phyloP scores from a whole-genome alignment of 2,329 filamentous ascomycete genomes.

The Diplodia seriata region DNA sequence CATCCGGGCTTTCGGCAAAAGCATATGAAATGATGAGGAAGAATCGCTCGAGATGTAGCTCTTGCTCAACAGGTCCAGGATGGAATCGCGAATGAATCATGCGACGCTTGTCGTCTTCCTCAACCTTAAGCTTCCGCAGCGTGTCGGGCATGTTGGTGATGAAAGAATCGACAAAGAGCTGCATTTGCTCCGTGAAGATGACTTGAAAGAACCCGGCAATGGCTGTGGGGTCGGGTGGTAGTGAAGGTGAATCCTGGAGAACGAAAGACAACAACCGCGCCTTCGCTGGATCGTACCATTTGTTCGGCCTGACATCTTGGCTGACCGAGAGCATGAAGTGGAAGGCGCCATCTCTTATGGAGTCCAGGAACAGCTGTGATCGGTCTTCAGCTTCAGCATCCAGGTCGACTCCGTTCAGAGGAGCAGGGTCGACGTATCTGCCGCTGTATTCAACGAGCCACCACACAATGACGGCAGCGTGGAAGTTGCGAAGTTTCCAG shows the following conservation, averaged over 20 bases:
- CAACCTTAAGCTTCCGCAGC: conserved; percentile 80
- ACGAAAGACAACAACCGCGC: conserved; percentile 82
- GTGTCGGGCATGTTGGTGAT: conserved; percentile 96
- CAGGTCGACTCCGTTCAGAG: conserved; percentile 68
- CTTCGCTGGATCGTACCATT: conserved; percentile 88
- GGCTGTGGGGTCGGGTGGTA: conserved; percentile 70
- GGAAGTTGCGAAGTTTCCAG: conserved; percentile 77
- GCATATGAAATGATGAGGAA: conserved; percentile 90
- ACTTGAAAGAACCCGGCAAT: conserved; percentile 76
- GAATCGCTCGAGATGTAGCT: conserved; percentile 79
- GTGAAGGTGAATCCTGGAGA: conserved; percentile 76
- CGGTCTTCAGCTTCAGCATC: conserved; percentile 72
- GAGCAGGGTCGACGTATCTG: conserved; percentile 76
- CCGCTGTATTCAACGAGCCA: conserved; percentile 96
- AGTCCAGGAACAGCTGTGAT: conserved; percentile 74
- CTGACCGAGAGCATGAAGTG: conserved; percentile 89
- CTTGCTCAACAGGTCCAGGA: conserved; percentile 59
- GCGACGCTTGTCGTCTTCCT: conserved; percentile 84
- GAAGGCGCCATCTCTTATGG: conserved; percentile 86
- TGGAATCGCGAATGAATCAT: conserved; percentile 54
- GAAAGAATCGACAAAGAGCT: conserved; percentile 87
- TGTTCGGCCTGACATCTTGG: conserved; percentile 77
- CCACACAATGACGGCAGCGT: conserved; percentile 79
- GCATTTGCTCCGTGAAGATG: conserved; percentile 79
- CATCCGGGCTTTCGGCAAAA: conserved; percentile 84